Conservation (phyloP, 1,284 basidiomycete genomes). For the Trametes pubescens region DNA sequence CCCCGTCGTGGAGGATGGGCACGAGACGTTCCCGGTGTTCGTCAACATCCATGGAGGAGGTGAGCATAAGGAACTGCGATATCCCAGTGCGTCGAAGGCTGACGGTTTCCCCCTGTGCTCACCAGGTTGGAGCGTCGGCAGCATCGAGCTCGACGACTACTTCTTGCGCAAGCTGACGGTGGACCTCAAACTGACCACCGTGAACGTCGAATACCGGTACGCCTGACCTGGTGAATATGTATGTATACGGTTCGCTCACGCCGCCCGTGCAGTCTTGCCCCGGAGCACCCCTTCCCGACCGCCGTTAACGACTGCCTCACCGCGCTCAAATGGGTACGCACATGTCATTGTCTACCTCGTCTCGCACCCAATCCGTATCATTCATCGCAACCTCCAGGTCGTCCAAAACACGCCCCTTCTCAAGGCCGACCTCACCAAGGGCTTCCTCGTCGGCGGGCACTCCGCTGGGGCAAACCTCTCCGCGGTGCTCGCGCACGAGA, state of each 20-base stretch:
- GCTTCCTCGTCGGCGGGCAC: constrained; percentile 37
- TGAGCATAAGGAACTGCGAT: constrained; percentile 3
- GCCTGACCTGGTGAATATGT: background rate
- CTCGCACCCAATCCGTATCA: too few species aligned
- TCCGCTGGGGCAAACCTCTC: constrained; percentile 38
- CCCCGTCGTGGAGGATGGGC: constrained; percentile 1
- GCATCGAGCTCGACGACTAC: constrained; percentile 25
- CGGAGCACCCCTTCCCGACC: constrained; percentile 50
- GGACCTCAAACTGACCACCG: constrained; percentile 14
- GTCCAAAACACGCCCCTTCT: constrained; percentile 18
- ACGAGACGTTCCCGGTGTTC: constrained; percentile 25
- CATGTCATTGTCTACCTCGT: background rate
- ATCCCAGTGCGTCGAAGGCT: background rate
- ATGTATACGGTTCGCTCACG: background rate
- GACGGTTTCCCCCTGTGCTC: background rate
- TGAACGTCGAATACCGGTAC: constrained; percentile 29
- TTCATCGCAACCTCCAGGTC: constrained; percentile 2
- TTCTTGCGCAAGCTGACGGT: constrained; percentile 15
- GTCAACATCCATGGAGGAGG: constrained; percentile 35
- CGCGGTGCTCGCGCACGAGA: constrained; percentile 29
- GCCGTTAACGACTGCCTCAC: constrained; percentile 48
- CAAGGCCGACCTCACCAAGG: constrained; percentile 22
- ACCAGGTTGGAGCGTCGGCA: constrained; percentile 25
- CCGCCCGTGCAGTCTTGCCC: constrained; percentile 41
- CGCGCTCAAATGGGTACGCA: constrained; percentile 44